Evolutionary conservation across 2,329 filamentous ascomycete genomes (phyloP).

Genomic region (Fusarium sacchari): DNA sequence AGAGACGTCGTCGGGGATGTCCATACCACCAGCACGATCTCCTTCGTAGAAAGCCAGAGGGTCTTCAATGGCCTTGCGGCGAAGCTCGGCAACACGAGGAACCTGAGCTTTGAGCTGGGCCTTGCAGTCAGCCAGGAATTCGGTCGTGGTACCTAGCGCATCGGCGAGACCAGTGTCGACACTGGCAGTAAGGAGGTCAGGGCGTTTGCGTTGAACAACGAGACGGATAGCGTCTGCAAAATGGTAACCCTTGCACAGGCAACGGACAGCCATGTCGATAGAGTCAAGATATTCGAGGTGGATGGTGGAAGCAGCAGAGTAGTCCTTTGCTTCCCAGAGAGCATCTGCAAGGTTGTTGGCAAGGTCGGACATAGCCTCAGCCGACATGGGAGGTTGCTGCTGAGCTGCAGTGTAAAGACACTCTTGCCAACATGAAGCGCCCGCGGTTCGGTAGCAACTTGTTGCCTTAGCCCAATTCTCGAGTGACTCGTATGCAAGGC

Average conservation of each 20-base stretch:
- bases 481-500: conserved; percentile 90
- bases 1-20: conserved; percentile 92
- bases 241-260: conserved; percentile 85
- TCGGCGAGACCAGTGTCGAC: conserved; percentile 85
- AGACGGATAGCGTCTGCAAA: conserved; percentile 92
- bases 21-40: conserved; percentile 69
- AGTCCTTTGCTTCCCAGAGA: conserved; percentile 86
- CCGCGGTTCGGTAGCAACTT: conserved; percentile 83
- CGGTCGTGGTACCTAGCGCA: conserved; percentile 82
- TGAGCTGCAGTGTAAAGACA: conserved; percentile 82
- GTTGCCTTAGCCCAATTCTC: conserved; percentile 78
- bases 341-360: conserved; percentile 81
- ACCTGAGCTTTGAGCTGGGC: conserved; percentile 85
- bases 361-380: conserved; percentile 70
- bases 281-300: conserved; percentile 83
- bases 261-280: conserved; percentile 74
- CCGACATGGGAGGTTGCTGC: conserved; percentile 67
- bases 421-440: conserved; percentile 85
- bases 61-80: conserved; percentile 82
- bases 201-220: conserved; percentile 67
- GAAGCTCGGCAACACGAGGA: conserved; percentile 84
- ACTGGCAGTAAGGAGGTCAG: conserved; percentile 71
- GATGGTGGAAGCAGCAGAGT: conserved; percentile 80
- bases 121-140: conserved; percentile 93
- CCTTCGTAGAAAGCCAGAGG: conserved; percentile 91